These are phyloP conservation scores for Inga laurina DNA, from an alignment of 306 rosid genomes.

Conservation along the genomic window DNA sequence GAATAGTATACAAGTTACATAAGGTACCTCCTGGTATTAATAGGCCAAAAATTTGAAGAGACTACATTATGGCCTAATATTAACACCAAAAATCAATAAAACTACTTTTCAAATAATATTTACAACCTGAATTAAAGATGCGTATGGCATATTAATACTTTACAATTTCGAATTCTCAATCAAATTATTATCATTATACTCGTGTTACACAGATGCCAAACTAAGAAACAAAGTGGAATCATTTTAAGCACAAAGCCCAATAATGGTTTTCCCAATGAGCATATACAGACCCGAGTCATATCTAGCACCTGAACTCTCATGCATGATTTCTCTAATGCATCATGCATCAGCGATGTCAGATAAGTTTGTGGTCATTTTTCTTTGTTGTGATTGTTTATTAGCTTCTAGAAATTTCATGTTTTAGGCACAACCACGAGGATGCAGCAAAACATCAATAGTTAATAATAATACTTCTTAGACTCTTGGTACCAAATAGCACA, in stretches of 20 bases:
- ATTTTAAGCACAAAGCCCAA: neutral
- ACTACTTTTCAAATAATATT: neutral
- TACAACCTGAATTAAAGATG: neutral
- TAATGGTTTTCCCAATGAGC: neutral
- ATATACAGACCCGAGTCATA: neutral
- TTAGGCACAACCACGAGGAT: neutral
- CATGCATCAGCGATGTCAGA: neutral
- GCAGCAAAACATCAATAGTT: neutral
- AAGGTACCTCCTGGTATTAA: neutral
- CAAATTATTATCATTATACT: neutral
- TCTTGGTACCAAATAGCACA: neutral
- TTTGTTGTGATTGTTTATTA: neutral
- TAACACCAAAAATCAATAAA: slow-evolving; percentile 10
- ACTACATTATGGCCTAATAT: neutral
- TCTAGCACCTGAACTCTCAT: neutral
- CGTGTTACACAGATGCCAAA: slow-evolving; percentile 11
- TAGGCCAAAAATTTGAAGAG: slow-evolving; percentile 4
- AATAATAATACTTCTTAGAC: neutral
- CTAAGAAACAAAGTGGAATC: neutral
- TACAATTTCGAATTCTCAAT: neutral
- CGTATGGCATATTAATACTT: slow-evolving; percentile 4
- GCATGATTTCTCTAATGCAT: neutral
- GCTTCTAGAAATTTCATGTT: neutral
- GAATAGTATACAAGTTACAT: slow-evolving; percentile 18
- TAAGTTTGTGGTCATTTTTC: neutral